phyloP scores from a whole-genome alignment of 257 asterid species.

The Rhazya stricta region DNA sequence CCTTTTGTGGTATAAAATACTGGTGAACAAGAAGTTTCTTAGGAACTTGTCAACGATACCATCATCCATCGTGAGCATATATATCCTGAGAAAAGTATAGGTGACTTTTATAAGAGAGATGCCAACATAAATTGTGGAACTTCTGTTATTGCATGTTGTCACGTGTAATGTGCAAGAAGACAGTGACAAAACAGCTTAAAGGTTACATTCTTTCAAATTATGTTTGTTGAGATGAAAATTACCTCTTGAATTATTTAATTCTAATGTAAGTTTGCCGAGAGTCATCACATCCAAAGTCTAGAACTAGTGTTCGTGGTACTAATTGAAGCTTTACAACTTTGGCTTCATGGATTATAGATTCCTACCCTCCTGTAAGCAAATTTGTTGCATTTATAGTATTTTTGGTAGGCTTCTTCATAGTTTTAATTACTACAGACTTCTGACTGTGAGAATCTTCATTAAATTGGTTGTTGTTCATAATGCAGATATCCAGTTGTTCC shows the following conservation, averaged over 20 bases:
- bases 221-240: neutral
- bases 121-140: neutral
- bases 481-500: conserved; percentile 90
- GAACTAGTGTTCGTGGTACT: neutral
- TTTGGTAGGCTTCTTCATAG: neutral
- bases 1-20: too few species aligned
- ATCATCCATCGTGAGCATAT: neutral
- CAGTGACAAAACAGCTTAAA: neutral
- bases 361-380: neutral
- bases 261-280: neutral
- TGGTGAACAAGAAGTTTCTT: neutral
- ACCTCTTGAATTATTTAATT: neutral
- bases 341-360: neutral
- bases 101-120: neutral
- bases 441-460: neutral
- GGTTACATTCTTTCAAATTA: neutral
- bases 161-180: neutral
- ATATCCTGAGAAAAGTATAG: neutral
- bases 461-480: conserved; percentile 15
- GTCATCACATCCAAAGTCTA: too few species aligned
- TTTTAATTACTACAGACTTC: neutral
- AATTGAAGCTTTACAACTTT: neutral
- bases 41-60: neutral
- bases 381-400: too few species aligned
- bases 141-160: neutral